Percentiles rank a stretch among this genome's conserved stretches.
phyloP scores from a whole-genome alignment of 306 rosid species.

The Begonia loranthoides region DNA sequence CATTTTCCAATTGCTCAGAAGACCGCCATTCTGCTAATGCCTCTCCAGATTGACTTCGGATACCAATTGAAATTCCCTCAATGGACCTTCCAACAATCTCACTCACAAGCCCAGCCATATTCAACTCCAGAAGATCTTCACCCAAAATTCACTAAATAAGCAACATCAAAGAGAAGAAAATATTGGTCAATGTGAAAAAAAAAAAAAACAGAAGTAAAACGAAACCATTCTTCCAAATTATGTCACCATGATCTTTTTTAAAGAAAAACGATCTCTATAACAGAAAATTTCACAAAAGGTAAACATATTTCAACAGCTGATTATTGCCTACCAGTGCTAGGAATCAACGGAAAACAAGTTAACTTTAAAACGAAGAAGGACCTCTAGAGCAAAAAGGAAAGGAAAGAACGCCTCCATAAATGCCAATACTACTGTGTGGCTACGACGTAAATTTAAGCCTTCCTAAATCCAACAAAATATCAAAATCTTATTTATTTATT shows the following conservation, averaged over 20 bases:
- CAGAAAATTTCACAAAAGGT: no score
- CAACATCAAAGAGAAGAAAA: background rate
- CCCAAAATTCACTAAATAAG: constrained; percentile 15
- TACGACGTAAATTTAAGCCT: background rate
- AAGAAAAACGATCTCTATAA: no score
- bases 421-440: background rate
- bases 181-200: constrained; percentile 8
- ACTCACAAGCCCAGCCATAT: constrained; percentile 73
- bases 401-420: background rate
- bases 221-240: background rate
- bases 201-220: background rate
- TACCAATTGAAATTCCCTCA: constrained; percentile 69
- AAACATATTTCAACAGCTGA: no score
- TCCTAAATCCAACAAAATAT: background rate
- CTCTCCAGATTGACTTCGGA: constrained; percentile 68
- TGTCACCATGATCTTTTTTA: background rate
- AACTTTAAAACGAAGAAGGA: no score
- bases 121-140: constrained; percentile 27
- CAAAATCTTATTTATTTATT: background rate
- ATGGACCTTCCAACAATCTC: constrained; percentile 66
- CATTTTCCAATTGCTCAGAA: constrained; percentile 98
- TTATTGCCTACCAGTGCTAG: no score
- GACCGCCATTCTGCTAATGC: constrained; percentile 96
- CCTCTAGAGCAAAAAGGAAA: no score
- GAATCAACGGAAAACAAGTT: no score